Percentiles rank a stretch among this genome's conserved stretches.
Evolutionary conservation across 2,329 filamentous ascomycete genomes (phyloP).

Genomic region (Arthrobotrys sphaeroides): DNA sequence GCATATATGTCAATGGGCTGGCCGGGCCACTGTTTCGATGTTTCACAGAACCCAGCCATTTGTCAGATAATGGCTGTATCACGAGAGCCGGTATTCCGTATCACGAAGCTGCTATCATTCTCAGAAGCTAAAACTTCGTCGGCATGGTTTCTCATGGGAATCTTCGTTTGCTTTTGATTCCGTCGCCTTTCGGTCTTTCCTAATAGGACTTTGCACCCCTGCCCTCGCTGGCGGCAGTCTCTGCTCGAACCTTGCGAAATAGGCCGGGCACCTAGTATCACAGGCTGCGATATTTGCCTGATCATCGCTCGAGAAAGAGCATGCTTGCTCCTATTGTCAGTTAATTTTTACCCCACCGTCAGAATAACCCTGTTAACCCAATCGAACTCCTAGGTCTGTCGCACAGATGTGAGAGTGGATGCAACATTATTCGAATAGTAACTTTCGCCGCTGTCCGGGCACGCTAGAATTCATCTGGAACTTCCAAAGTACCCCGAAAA

Average conservation of each 20-base stretch:
- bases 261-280: slow-evolving; percentile 22
- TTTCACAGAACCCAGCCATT: background rate
- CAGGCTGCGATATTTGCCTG: slow-evolving; percentile 36
- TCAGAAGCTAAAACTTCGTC: slow-evolving; percentile 8
- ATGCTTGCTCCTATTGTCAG: slow-evolving; percentile 9
- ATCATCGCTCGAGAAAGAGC: slow-evolving; percentile 22
- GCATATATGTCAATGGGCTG: no score
- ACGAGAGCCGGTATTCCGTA: slow-evolving; percentile 10
- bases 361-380: background rate
- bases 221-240: slow-evolving; percentile 18
- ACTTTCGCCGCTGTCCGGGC: background rate
- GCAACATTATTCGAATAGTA: background rate
- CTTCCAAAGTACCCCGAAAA: slow-evolving; percentile 26
- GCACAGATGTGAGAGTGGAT: slow-evolving; percentile 18
- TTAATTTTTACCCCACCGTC: background rate
- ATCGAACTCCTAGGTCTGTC: slow-evolving; percentile 1
- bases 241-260: slow-evolving; percentile 23
- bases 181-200: slow-evolving; percentile 36
- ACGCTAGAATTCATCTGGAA: slow-evolving; percentile 53
- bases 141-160: background rate
- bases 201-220: slow-evolving; percentile 14
- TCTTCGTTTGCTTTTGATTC: slow-evolving; percentile 29
- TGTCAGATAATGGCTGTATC: slow-evolving; percentile 23
- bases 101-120: slow-evolving; percentile 22
- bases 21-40: background rate